These are phyloP conservation scores for Globisporangium abappressorium DNA, from an alignment of 352 stramenopile genomes.

Conservation along the genomic window DNA sequence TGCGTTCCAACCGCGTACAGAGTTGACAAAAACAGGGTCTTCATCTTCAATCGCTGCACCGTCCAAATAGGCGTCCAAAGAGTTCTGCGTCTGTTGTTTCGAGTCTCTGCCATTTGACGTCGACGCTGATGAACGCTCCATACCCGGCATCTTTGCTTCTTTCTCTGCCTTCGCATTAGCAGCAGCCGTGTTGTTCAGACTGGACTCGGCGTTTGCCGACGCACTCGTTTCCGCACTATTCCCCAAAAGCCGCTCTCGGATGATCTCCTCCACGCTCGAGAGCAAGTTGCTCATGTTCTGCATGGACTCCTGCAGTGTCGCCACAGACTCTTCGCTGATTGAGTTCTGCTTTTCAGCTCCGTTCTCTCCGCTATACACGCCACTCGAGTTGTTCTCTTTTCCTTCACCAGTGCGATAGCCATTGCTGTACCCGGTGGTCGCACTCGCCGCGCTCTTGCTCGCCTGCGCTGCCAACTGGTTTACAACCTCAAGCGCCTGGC, in stretches of 20 bases:
- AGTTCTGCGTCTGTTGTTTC: constrained; percentile 15
- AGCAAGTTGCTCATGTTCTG: constrained; percentile 12
- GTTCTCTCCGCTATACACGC: background rate
- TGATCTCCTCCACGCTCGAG: constrained; percentile 15
- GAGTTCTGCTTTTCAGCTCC: background rate
- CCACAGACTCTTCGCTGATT: background rate
- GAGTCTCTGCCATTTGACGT: background rate
- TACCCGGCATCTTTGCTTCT: background rate
- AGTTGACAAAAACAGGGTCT: constrained; percentile 30
- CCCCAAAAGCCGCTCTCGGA: constrained; percentile 12
- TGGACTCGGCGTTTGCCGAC: background rate
- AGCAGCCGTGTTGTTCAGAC: too few relatives aligned
- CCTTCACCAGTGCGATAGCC: background rate
- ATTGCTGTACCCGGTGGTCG: background rate
- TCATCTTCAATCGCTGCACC: constrained; percentile 13
- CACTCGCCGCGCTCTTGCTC: background rate
- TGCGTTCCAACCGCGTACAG: constrained; percentile 35
- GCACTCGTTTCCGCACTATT: background rate
- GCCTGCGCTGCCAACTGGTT: constrained; percentile 1
- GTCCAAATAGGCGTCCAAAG: constrained; percentile 32
- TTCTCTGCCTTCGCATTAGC: background rate
- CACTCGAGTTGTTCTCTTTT: background rate
- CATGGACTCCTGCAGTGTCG: constrained; percentile 6
- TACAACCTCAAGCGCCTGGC: background rate
- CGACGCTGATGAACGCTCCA: background rate